phyloP scores from a whole-genome alignment of 2,329 filamentous ascomycete species.

The Karstenula rhodostoma region DNA sequence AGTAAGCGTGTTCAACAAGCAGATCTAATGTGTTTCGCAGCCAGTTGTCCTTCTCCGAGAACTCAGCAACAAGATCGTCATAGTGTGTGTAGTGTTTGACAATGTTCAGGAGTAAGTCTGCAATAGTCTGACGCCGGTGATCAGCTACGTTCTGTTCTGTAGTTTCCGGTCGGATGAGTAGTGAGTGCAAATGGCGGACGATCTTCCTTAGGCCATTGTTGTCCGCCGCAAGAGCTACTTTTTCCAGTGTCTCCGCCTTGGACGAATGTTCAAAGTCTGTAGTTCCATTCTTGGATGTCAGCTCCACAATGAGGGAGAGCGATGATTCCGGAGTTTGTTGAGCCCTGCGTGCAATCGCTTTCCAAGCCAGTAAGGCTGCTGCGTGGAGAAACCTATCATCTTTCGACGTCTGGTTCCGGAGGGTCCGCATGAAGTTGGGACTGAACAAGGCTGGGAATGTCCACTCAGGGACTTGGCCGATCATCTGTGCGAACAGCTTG shows the following conservation, averaged over 20 bases:
- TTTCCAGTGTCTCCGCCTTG: conserved; percentile 84
- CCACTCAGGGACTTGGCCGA: conserved; percentile 62
- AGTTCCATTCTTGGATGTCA: conserved; percentile 75
- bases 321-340: conserved; percentile 66
- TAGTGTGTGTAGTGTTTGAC: conserved; percentile 53
- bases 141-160: conserved; percentile 57
- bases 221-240: conserved; percentile 69
- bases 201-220: conserved; percentile 58
- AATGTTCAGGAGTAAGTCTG: conserved; percentile 61
- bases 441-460: conserved; percentile 74
- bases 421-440: conserved; percentile 74
- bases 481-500: conserved; percentile 80
- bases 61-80: conserved; percentile 26
- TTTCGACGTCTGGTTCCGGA: conserved; percentile 48
- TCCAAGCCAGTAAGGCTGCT: conserved; percentile 78
- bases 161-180: conserved; percentile 56
- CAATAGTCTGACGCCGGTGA: conserved; percentile 57
- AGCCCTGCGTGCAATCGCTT: conserved; percentile 71
- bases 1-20: conserved; percentile 61
- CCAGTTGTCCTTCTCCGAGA: conserved; percentile 49
- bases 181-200: conserved; percentile 59
- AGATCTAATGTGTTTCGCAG: conserved; percentile 56
- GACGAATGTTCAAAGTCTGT: conserved; percentile 88
- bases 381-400: conserved; percentile 60
- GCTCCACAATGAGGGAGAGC: conserved; percentile 66